A percentile compares a stretch with the other conserved stretches of the same genome.
phyloP scores from a whole-genome alignment of 2,329 filamentous ascomycete species.

The Aspergillus alliaceus region DNA sequence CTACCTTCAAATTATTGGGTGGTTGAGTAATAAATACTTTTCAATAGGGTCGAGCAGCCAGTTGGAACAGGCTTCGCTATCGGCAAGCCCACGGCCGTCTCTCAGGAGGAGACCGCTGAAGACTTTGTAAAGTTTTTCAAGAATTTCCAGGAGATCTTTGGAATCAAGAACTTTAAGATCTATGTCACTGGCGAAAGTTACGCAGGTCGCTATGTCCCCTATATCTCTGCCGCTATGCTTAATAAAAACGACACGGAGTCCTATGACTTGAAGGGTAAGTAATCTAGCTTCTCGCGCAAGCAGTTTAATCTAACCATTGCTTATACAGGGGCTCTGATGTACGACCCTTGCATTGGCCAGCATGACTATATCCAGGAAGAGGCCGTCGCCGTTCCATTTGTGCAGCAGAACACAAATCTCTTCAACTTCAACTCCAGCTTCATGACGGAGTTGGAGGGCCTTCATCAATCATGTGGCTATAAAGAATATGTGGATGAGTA shows the following conservation, averaged over 20 bases:
- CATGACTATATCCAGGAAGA: background rate
- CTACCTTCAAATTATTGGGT: background rate
- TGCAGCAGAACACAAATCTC: conserved; percentile 42
- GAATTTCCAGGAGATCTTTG: conserved; percentile 71
- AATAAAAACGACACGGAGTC: conserved; percentile 65
- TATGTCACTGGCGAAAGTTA: conserved; percentile 75
- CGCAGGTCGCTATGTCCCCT: conserved; percentile 67
- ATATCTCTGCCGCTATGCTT: conserved; percentile 72
- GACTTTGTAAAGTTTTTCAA: conserved; percentile 77
- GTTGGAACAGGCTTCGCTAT: conserved; percentile 66
- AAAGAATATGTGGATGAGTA: conserved; percentile 43
- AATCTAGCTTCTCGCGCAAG: background rate
- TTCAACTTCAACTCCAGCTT: conserved; percentile 45
- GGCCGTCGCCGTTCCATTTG: conserved; percentile 41
- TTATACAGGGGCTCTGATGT: background rate
- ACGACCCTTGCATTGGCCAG: background rate
- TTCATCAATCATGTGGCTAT: conserved; percentile 47
- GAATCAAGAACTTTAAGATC: conserved; percentile 64
- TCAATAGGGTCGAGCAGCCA: conserved; percentile 39
- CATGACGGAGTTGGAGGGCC: conserved; percentile 37
- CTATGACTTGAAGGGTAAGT: conserved; percentile 62
- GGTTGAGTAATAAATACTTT: background rate
- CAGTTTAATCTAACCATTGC: background rate
- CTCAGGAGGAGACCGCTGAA: conserved; percentile 66
- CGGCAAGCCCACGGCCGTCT: conserved; percentile 63